Evolutionary conservation across 768 basidiomycete genomes (phyloP), one percentile per base, ranked within the genome.

Genomic region (Kwoniella botswanensis): DNA sequence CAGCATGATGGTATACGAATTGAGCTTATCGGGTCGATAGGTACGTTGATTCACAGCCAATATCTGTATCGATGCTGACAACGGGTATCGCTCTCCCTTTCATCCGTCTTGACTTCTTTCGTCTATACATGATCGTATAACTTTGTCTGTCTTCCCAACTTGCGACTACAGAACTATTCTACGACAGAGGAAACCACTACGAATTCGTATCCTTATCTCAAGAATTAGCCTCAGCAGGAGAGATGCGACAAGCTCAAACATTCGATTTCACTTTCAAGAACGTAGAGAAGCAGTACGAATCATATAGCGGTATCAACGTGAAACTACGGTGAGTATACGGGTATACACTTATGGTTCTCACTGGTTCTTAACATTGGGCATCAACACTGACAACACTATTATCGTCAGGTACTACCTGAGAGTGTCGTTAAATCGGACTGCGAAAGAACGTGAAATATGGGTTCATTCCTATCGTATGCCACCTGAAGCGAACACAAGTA

Each of bases 381-480:
- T 26, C 26, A 26, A 26, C 26, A 26, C 26, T 26, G 26, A 26
- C 3, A 17, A 17, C 44, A 46, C 44, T 12, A 6, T 46, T 46
- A 17, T 17, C 44, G 11, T 46, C 63, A 98, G 95, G 75, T 98
- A 98, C 84, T 93, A 94, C 81, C 84, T 98, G 21, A 91, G 95
- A 44, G 92, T 97, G 2, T 90, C 92, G 3, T 91, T 99, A 68
- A 92, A 94, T 11, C 87, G 95, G 61, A 93, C 95, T 4, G 86
- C 88, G 58, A 96, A 96, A 84, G 97, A 98, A 85, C 90, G 87
- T 82, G 97, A 99, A 72, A 81, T 98, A 21, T 98, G 96, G 96
- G 96, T 98, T 3, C 96, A 99, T 83, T 96, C 93, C 3, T 99
- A 92, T 86, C 91, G 95, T 46, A 98, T 98, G 93, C 97, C 96